Conservation (phyloP, 495 filamentous ascomycete genomes). For the Bryoglossum gracile region DNA sequence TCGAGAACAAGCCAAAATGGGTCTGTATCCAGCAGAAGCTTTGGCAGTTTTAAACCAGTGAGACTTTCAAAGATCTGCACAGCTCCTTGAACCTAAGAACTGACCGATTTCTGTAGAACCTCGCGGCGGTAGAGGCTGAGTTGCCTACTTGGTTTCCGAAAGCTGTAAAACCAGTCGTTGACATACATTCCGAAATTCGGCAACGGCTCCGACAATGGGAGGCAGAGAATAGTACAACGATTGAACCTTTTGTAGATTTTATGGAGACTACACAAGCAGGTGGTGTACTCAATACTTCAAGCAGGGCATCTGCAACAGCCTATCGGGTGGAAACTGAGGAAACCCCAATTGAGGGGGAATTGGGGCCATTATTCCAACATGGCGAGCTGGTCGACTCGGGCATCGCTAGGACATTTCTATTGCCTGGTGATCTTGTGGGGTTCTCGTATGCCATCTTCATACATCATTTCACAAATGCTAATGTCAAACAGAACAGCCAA, state of each 20-base stretch:
- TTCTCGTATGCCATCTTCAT: conserved; percentile 35
- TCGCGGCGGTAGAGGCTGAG: no score
- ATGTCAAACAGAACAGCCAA: conserved; percentile 20
- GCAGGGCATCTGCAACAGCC: no score
- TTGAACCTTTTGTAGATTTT: conserved; percentile 18
- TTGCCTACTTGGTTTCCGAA: no score
- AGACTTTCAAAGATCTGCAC: no score
- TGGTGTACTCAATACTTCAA: conserved; percentile 27
- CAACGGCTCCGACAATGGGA: conserved; percentile 49
- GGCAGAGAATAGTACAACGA: conserved; percentile 19
- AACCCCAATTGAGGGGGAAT: conserved; percentile 30
- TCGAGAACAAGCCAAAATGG: no score
- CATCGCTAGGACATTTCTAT: conserved; percentile 34
- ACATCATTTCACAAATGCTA: not conserved
- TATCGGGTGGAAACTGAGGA: conserved; percentile 23
- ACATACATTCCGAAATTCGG: conserved; percentile 35
- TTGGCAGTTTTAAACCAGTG: no score
- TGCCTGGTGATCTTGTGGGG: conserved; percentile 69
- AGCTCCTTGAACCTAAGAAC: no score
- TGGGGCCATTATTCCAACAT: conserved; percentile 31
- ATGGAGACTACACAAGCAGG: conserved; percentile 30
- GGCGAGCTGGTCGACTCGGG: conserved; percentile 35
- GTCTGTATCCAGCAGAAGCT: no score
- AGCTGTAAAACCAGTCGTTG: no score
- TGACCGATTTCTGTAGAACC: no score